phyloP scores from a whole-genome alignment of 768 basidiomycete genomes.

The Pilatotrama ljubarskyi region DNA sequence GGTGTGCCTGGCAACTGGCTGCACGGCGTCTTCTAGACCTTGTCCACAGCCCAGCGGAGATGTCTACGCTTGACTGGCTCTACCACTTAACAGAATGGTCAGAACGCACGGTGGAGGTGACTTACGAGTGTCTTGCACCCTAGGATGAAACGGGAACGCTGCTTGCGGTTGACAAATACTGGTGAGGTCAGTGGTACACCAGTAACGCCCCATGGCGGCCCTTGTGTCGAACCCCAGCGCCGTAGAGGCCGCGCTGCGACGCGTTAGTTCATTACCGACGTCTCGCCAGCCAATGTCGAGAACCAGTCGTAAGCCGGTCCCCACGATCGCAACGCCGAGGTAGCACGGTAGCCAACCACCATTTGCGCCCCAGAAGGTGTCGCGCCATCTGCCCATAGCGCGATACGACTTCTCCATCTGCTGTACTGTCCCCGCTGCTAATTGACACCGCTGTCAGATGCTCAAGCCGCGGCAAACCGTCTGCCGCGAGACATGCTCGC shows the following conservation, averaged over 20 bases:
- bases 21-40: not conserved
- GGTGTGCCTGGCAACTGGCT: slow-evolving; percentile 4
- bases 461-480: not conserved
- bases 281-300: slow-evolving; percentile 8
- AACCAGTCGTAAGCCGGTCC: not conserved
- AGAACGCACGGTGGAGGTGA: not conserved
- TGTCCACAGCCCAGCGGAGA: not conserved
- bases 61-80: not conserved
- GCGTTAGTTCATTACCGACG: slow-evolving; percentile 4
- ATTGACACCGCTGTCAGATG: not conserved
- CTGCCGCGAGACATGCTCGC: not conserved
- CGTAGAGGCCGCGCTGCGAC: not conserved
- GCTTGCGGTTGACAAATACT: not conserved
- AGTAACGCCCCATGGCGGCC: not conserved
- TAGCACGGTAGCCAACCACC: not conserved
- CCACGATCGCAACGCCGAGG: not conserved
- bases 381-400: not conserved
- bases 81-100: no score
- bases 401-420: not conserved
- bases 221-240: not conserved
- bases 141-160: not conserved
- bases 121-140: not conserved
- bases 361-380: not conserved
- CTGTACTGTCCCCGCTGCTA: not conserved
- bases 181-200: not conserved